These are phyloP conservation scores for Citeromyces nyonsensis DNA, from an alignment of 805 yeast genomes.

Conservation along the genomic window DNA sequence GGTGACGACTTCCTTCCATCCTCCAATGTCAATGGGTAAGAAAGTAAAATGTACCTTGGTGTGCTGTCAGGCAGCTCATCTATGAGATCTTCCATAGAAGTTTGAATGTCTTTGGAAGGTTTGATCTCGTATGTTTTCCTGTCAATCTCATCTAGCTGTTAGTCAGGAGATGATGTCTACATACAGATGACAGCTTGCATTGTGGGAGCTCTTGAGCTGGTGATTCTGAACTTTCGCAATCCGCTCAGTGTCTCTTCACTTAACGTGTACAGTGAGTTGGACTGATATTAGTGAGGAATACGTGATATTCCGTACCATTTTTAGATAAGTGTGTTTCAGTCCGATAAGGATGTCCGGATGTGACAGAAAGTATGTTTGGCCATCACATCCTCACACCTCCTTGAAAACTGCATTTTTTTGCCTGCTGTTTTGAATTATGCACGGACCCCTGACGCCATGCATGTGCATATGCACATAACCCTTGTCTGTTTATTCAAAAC, in stretches of 20 bases:
- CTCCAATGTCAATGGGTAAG: constrained; percentile 51
- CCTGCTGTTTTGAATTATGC: too few species aligned
- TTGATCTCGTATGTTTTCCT: constrained; percentile 33
- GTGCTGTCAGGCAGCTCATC: constrained; percentile 74
- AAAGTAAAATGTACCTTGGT: constrained; percentile 63
- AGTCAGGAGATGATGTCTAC: constrained; percentile 9
- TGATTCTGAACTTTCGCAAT: constrained; percentile 59
- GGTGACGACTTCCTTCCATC: constrained; percentile 73
- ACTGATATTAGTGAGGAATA: constrained; percentile 8
- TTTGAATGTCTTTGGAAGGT: constrained; percentile 30
- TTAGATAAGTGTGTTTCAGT: too few species aligned
- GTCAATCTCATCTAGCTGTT: constrained; percentile 32
- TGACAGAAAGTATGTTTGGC: too few species aligned
- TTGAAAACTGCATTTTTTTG: too few species aligned
- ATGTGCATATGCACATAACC: too few species aligned
- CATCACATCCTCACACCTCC: too few species aligned
- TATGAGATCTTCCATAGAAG: constrained; percentile 40
- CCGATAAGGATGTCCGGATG: too few species aligned
- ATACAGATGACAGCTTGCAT: constrained; percentile 49
- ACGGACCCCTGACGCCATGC: too few species aligned
- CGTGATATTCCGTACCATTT: too few species aligned
- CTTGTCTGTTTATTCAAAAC: too few species aligned
- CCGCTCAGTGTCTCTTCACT: constrained; percentile 41
- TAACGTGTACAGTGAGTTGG: constrained; percentile 44
- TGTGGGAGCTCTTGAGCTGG: constrained; percentile 46